Evolutionary conservation across 192 early-diverging fungal species (phyloP).

Genomic region (Umbelopsis vinacea): DNA sequence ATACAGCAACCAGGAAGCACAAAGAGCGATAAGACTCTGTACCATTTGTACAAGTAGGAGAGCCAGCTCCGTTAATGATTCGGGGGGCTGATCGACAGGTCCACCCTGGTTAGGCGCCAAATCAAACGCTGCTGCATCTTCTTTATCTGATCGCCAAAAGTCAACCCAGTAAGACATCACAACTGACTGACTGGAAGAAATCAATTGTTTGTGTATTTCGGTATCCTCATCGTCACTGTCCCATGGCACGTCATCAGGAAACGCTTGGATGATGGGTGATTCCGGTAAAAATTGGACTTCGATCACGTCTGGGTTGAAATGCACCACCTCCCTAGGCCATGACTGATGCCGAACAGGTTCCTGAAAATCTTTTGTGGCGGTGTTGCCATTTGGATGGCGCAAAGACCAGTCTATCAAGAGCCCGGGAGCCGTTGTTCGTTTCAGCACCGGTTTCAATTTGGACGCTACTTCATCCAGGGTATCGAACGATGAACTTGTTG

Average conservation of each 20-base stretch:
- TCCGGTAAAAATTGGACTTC: conserved; percentile 15
- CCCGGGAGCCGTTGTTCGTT: neutral
- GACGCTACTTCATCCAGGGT: conserved; percentile 13
- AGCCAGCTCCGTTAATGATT: conserved; percentile 2
- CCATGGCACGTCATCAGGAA: conserved; percentile 5
- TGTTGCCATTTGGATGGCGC: conserved; percentile 12
- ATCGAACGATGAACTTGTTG: conserved; percentile 7
- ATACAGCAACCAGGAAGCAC: conserved; percentile 12
- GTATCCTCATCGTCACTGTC: conserved; percentile 15
- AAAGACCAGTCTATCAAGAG: neutral
- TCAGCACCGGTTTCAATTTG: conserved; percentile 15
- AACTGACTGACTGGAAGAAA: neutral
- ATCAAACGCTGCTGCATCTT: neutral
- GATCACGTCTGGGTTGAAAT: conserved; percentile 16
- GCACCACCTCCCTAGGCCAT: conserved; percentile 14
- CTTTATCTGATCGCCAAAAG: neutral
- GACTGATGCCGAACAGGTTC: conserved; percentile 10
- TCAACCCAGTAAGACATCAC: conserved; percentile 7
- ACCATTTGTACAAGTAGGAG: conserved; percentile 8
- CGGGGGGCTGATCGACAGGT: conserved; percentile 3
- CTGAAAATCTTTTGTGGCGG: neutral
- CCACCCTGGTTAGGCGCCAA: neutral
- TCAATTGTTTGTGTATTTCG: neutral
- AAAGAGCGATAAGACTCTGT: neutral
- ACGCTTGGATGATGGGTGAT: conserved; percentile 19